phyloP scores from a whole-genome alignment of 768 basidiomycete species.

The Boletus rex-veris region DNA sequence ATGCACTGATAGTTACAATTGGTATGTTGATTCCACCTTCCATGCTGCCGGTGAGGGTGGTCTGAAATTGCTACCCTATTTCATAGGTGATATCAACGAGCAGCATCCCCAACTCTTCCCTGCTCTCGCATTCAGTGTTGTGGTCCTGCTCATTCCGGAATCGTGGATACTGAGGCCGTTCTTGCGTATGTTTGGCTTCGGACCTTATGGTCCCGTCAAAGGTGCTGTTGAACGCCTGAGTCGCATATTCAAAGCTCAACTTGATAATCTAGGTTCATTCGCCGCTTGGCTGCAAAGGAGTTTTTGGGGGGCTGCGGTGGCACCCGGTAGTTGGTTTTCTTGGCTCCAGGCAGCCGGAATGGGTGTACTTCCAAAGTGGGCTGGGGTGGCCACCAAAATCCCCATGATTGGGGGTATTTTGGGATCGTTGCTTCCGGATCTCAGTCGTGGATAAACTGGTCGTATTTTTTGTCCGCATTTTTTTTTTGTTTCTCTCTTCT shows the following conservation, averaged over 20 bases:
- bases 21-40: constrained; percentile 1
- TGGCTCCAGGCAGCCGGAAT: constrained; percentile 14
- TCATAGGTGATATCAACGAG: constrained; percentile 12
- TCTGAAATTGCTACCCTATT: not conserved
- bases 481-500: too few species aligned
- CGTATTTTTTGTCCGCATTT: too few species aligned
- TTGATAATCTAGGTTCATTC: constrained; percentile 4
- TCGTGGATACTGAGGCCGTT: constrained; percentile 10
- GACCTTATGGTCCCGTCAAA: constrained; percentile 6
- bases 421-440: not conserved
- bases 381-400: not conserved
- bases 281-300: constrained; percentile 4
- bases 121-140: not conserved
- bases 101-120: constrained; percentile 6
- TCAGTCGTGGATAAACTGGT: not conserved
- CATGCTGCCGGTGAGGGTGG: too few species aligned
- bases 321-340: too few species aligned
- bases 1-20: constrained; percentile 3
- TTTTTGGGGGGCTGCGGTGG: too few species aligned
- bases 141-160: constrained; percentile 5
- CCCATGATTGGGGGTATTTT: not conserved
- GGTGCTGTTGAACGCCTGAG: too few species aligned
- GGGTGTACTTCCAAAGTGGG: constrained; percentile 8
- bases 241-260: not conserved
- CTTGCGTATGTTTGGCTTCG: constrained; percentile 13